Base-by-base conservation (phyloP, 768 basidiomycete species). In the Paxillus involutus region DNA sequence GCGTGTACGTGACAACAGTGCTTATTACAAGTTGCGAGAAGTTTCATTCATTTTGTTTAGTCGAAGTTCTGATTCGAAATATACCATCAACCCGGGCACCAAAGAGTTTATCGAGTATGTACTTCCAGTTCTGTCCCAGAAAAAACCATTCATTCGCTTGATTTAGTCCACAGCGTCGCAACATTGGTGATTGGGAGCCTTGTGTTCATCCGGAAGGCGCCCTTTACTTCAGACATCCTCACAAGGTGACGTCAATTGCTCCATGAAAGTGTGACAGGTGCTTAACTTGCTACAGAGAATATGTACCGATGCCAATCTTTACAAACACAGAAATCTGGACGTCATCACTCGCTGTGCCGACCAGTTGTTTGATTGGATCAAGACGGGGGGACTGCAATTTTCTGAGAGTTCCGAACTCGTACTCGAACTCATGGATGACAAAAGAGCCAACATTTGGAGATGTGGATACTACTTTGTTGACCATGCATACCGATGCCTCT, bases 191-290 rank as follows among this genome's bases (percentile, higher is more conserved):
- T 3, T 85, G 83, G 83, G 62, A 52, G 6, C 55, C 73, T 3
- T 68, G 68, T 26, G 64, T 69, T 6, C 83, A 84, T 62, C 81
- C 82, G 0, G 82, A 85, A 65, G 83, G 83, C 6, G 75, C 74
- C 6, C 70, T 76, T 21, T 85, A 83, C 60, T 85, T 81, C 55
- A 76, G 70, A 55, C 70, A 81, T 48, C 32, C 57, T 42, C 55
- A 64, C 9, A 73, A 75, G 68, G 82, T 80, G 40, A 0, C 67
- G 44, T 33, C 16, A 35, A 33, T 32, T 45, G n/a, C 12, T 9
- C 3, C 14, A 14, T 10, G 11, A 13, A 42, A 14, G 16, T 26
- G n/a, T 8, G 6, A 47, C 11, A 37, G 11, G 9, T 33, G n/a
- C 11, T 45, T 35, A 32, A 30, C 3, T 6, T 46, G 26, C 26